Conservation (phyloP, 202 grass and related monocot species). For the Alloteropsis angusta region DNA sequence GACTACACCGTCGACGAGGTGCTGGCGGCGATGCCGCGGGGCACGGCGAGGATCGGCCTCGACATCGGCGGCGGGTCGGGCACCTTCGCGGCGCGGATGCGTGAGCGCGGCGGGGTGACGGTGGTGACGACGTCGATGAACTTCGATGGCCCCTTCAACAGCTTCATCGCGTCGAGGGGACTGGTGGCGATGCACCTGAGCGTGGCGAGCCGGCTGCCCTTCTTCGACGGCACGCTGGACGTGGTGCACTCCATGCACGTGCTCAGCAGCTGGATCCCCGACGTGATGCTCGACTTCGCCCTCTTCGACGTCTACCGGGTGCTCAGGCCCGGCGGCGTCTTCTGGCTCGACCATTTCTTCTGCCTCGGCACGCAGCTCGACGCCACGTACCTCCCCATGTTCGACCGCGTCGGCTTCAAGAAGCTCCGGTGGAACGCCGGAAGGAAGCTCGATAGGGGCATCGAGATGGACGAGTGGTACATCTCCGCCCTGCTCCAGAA, state of each 20-base stretch:
- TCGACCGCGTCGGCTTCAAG: conserved; percentile 29
- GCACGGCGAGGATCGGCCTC: conserved; percentile 43
- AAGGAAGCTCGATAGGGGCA: conserved; percentile 34
- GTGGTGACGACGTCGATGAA: conserved; percentile 1
- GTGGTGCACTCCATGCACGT: conserved; percentile 47
- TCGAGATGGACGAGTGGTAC: conserved; percentile 33
- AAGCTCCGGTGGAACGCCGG: conserved; percentile 36
- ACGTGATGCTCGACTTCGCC: conserved; percentile 24
- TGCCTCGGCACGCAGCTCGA: conserved; percentile 28
- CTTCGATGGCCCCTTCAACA: conserved; percentile 40
- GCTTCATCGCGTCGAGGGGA: conserved; percentile 50
- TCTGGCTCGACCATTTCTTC: conserved; percentile 62
- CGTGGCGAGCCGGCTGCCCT: conserved; percentile 40
- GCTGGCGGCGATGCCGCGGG: background rate
- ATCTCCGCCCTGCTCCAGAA: background rate
- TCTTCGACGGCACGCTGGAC: conserved; percentile 68
- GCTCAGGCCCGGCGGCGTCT: conserved; percentile 30
- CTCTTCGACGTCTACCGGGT: conserved; percentile 37
- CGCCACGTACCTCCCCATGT: background rate
- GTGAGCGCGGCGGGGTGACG: background rate
- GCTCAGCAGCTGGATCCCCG: conserved; percentile 40
- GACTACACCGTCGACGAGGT: background rate
- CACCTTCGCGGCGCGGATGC: conserved; percentile 37
- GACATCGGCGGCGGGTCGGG: conserved; percentile 46
- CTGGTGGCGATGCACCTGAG: conserved; percentile 35